Evolutionary conservation across 1,284 basidiomycete genomes (phyloP).

Genomic region (Malassezia dermatis): DNA sequence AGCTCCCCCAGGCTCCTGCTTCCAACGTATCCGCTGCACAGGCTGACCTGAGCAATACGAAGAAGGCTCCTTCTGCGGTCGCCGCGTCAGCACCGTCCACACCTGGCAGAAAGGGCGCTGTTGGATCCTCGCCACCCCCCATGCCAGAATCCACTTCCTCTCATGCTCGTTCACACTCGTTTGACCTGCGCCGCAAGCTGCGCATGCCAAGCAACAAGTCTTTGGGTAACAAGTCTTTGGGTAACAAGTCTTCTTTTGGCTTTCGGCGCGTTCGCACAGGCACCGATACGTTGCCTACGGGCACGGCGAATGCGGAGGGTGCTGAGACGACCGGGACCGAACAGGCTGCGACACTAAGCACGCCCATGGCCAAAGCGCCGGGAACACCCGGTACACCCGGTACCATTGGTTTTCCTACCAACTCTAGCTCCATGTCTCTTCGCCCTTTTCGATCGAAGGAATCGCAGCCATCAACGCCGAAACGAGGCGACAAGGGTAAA

Average conservation of each 20-base stretch:
- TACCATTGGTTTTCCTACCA: neutral
- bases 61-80: neutral
- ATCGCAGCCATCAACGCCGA: neutral
- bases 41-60: neutral
- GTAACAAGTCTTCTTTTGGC: constrained; percentile 6
- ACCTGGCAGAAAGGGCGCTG: neutral
- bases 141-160: neutral
- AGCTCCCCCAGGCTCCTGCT: neutral
- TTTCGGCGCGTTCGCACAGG: constrained; percentile 3
- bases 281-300: neutral
- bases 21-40: neutral
- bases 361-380: neutral
- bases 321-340: neutral
- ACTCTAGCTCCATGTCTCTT: neutral
- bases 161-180: constrained; percentile 7
- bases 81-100: neutral
- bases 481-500: neutral
- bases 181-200: constrained; percentile 9
- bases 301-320: neutral
- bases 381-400: neutral
- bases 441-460: neutral
- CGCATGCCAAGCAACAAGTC: constrained; percentile 14
- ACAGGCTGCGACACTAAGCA: neutral
- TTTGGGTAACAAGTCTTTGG: neutral
- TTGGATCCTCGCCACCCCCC: neutral